Conservation (phyloP, 306 rosid genomes). For the Arachis hypogaea region DNA sequence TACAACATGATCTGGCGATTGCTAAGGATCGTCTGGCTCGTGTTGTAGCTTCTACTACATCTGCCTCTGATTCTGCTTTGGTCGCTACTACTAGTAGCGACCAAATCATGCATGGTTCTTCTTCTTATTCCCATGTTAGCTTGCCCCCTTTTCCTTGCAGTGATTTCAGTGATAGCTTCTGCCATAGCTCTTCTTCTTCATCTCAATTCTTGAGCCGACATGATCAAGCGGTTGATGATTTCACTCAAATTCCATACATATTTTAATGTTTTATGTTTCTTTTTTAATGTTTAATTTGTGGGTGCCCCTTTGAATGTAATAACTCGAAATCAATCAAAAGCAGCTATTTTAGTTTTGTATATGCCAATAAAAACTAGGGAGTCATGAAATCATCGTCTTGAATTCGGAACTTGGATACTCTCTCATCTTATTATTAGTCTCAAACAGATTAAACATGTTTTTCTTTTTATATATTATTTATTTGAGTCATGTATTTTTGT, state of each 20-base stretch:
- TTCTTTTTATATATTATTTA: background rate
- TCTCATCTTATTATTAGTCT: background rate
- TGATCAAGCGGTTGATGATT: conserved; percentile 53
- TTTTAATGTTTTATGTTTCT: conserved; percentile 33
- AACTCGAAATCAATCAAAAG: conserved; percentile 27
- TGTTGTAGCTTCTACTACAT: conserved; percentile 40
- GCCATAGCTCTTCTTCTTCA: conserved; percentile 42
- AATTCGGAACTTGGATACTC: conserved; percentile 9
- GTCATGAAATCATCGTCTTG: conserved; percentile 27
- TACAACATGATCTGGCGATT: conserved; percentile 76
- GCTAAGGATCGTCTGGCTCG: conserved; percentile 87
- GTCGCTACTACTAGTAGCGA: conserved; percentile 8
- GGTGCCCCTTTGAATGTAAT: conserved; percentile 13
- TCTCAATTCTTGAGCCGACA: conserved; percentile 51
- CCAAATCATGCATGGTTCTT: conserved; percentile 29
- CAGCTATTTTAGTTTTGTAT: conserved; percentile 23
- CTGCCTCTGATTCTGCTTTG: background rate
- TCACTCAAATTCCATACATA: conserved; percentile 61
- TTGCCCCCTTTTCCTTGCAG: conserved; percentile 51
- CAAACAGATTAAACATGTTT: conserved; percentile 28
- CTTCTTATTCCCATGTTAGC: conserved; percentile 19
- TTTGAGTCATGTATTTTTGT: conserved; percentile 9
- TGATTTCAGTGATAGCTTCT: conserved; percentile 55
- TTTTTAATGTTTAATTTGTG: background rate
- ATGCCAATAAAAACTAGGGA: conserved; percentile 38